Base-by-base conservation (phyloP, 73 alveolate species). In the Paramecium biaurelia region DNA sequence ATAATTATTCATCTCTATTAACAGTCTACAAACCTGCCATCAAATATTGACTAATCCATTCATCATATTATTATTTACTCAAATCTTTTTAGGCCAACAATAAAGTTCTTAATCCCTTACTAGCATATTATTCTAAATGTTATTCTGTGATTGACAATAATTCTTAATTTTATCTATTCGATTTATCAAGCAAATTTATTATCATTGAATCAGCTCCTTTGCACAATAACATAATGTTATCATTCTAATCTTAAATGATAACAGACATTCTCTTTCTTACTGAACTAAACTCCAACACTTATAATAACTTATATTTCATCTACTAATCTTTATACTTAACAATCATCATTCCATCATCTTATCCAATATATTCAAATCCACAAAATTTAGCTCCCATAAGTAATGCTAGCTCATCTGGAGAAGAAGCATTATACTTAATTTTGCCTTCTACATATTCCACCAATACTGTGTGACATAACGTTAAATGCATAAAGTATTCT, bases 201-300 rank as follows among this genome's bases (percentile, higher is more conserved):
- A 98, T 96, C 34, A 96, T 89, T n/a, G 98, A 93, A 92, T 98
- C 99, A 11, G 99, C 99, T 4, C 99, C 99, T 94, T 98, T 97
- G 41, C 97, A 76, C 79, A 92, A 89, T 35, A 95, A 85, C 15
- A 74, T 92, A 43, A 89, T 95, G 88, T 85, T 24, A 24, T 63
- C 95, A 21, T 53, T 96, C 23, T 90, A 92, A 58, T 88, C 93
- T 85, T 95, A 90, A 7, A 98, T 98, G 23, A 97, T 93, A 30
- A 97, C 98, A n/a, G 98, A 90, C 96, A 96, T 95, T 24, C 99
- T 95, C 94, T 97, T 95, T 47, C 99, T 93, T n/a, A 93, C 95
- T 15, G 97, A 89, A 49, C 99, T 92, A 95, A 98, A 98, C 63
- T 93, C 95, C 7, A 93, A 53, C 49, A 95, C 95, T 67, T 97